phyloP scores from a whole-genome alignment of 148 eudicot species.

The Linanthus parryae region DNA sequence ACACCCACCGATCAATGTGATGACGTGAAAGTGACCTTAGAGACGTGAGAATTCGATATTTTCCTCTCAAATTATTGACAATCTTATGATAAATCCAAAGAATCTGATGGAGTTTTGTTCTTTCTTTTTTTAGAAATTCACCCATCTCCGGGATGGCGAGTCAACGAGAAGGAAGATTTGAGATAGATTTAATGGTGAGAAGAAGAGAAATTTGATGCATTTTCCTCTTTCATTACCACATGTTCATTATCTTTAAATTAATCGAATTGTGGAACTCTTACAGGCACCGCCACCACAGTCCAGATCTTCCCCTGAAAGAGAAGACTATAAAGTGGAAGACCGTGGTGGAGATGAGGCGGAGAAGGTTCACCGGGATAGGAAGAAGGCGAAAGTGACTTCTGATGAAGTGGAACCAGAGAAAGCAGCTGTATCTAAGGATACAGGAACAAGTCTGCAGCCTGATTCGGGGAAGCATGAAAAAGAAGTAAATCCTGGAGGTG shows the following conservation, averaged over 20 bases:
- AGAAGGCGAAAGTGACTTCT: conserved; percentile 15
- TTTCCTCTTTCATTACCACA: too few relatives aligned
- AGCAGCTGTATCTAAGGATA: conserved; percentile 9
- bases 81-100: conserved; percentile 1
- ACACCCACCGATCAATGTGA: conserved; percentile 39
- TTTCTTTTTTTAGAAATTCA: conserved; percentile 27
- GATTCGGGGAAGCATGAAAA: conserved; percentile 40
- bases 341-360: conserved; percentile 21
- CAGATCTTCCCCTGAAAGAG: too few relatives aligned
- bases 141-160: conserved; percentile 27
- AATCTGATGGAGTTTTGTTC: neutral
- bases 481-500: too few relatives aligned
- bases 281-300: too few relatives aligned
- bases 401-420: conserved; percentile 25
- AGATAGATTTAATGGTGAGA: conserved; percentile 96
- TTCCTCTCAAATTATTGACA: too few relatives aligned
- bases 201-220: too few relatives aligned
- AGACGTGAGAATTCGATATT: neutral
- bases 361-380: conserved; percentile 29
- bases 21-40: conserved; percentile 26
- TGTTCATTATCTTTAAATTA: too few relatives aligned
- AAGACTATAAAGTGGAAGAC: conserved; percentile 15
- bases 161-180: conserved; percentile 57
- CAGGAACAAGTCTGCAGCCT: conserved; percentile 41
- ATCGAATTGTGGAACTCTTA: too few relatives aligned